Conservation (phyloP, 306 rosid species). For the Quercus agrifolia region DNA sequence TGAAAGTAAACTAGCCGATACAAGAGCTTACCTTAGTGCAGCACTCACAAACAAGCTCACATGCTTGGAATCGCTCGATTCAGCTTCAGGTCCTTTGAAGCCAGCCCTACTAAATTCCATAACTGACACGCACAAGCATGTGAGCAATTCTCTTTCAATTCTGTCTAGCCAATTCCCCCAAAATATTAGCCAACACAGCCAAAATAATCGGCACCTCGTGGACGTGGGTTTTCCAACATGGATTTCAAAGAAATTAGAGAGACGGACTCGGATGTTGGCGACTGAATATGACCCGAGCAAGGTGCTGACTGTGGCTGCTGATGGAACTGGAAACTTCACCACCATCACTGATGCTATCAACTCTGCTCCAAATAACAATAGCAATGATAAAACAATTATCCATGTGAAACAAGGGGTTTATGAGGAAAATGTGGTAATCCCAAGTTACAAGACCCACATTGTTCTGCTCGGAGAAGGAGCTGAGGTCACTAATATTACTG, state of each 20-base stretch:
- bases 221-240: conserved; percentile 29
- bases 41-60: conserved; percentile 83
- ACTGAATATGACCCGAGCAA: conserved; percentile 53
- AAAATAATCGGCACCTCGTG: conserved; percentile 27
- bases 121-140: conserved; percentile 44
- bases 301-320: conserved; percentile 61
- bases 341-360: no score
- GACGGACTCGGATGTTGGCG: conserved; percentile 28
- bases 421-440: conserved; percentile 66
- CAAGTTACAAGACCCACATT: background rate
- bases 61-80: conserved; percentile 73
- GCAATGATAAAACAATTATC: conserved; percentile 47
- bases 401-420: conserved; percentile 59
- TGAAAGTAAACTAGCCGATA: conserved; percentile 33
- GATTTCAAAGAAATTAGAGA: conserved; percentile 29
- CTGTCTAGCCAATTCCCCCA: conserved; percentile 28
- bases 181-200: conserved; percentile 33
- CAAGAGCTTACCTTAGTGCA: conserved; percentile 75
- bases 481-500: conserved; percentile 51
- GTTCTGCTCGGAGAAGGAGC: conserved; percentile 73
- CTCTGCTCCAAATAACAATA: conserved; percentile 14
- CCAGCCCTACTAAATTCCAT: conserved; percentile 45
- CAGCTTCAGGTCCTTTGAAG: conserved; percentile 67
- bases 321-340: no score
- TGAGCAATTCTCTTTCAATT: conserved; percentile 66